These are phyloP conservation scores for Discostella pseudostelligera DNA, from an alignment of 108 stramenopile genomes.

Conservation along the genomic window DNA sequence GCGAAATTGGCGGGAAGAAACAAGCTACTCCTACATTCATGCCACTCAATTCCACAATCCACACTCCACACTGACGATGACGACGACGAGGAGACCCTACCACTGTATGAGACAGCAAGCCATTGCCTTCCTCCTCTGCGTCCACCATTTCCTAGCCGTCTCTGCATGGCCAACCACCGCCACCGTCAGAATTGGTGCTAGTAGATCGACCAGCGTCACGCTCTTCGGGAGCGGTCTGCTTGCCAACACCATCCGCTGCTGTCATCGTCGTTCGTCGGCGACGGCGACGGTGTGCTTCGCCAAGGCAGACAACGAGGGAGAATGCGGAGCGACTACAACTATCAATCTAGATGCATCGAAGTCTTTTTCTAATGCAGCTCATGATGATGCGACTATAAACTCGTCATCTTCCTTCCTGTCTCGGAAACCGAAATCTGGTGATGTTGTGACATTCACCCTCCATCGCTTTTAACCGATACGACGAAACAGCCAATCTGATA, in stretches of 20 bases:
- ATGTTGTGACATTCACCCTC: constrained; percentile 64
- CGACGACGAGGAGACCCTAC: no score
- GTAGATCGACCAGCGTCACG: not conserved
- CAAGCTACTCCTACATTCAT: no score
- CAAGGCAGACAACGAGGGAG: not conserved
- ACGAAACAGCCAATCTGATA: constrained; percentile 34
- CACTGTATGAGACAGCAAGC: no score
- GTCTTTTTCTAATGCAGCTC: constrained; percentile 23
- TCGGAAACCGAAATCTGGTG: constrained; percentile 48
- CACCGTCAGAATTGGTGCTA: no score
- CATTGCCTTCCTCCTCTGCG: not conserved
- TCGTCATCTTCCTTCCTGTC: constrained; percentile 18
- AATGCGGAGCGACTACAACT: not conserved
- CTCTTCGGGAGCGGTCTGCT: not conserved
- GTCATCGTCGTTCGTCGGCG: no score
- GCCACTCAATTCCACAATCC: no score
- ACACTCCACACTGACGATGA: no score
- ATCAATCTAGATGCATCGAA: not conserved
- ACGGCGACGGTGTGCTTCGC: no score
- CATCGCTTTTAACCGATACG: constrained; percentile 40
- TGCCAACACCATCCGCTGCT: no score
- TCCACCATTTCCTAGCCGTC: not conserved
- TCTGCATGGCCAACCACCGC: not conserved
- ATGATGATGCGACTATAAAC: constrained; percentile 6
- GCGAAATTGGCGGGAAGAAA: no score